Evolutionary conservation across 257 asterid species (phyloP).

Genomic region (Solanum ossicruentum): DNA sequence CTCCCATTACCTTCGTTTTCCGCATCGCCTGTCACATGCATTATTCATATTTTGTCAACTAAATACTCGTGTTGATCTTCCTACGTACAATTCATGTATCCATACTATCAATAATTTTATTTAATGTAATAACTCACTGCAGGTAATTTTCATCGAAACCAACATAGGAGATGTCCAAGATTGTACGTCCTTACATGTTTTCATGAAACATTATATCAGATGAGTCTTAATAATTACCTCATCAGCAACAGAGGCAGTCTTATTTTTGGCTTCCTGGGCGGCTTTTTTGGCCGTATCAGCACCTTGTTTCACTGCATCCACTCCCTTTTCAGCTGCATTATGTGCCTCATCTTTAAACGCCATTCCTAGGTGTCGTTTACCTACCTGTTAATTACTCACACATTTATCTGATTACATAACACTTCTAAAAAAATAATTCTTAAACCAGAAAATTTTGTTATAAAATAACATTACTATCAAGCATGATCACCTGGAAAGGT

Average conservation of each 20-base stretch:
- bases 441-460: not conserved
- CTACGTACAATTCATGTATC: not conserved
- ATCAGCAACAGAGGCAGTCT: slow-evolving; percentile 23
- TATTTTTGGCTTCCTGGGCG: slow-evolving; percentile 32
- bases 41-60: not conserved
- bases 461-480: not conserved
- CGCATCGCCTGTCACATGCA: slow-evolving; percentile 18
- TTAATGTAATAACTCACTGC: not conserved
- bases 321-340: slow-evolving; percentile 30
- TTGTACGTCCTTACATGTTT: not conserved
- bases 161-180: not conserved
- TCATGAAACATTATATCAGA: not conserved
- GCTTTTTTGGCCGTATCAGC: slow-evolving; percentile 37
- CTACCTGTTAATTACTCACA: not conserved
- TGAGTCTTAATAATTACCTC: slow-evolving; percentile 13
- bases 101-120: too few species aligned
- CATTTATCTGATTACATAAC: not conserved
- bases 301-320: slow-evolving; percentile 37
- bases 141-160: not conserved
- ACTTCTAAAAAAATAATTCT: not conserved
- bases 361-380: slow-evolving; percentile 12
- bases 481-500: slow-evolving; percentile 23
- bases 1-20: slow-evolving; percentile 36
- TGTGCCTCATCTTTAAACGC: slow-evolving; percentile 27
- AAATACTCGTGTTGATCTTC: not conserved